These are phyloP conservation scores for Tetradesmus obliquus DNA, from an alignment of 139 green algal genomes.

Conservation along the genomic window DNA sequence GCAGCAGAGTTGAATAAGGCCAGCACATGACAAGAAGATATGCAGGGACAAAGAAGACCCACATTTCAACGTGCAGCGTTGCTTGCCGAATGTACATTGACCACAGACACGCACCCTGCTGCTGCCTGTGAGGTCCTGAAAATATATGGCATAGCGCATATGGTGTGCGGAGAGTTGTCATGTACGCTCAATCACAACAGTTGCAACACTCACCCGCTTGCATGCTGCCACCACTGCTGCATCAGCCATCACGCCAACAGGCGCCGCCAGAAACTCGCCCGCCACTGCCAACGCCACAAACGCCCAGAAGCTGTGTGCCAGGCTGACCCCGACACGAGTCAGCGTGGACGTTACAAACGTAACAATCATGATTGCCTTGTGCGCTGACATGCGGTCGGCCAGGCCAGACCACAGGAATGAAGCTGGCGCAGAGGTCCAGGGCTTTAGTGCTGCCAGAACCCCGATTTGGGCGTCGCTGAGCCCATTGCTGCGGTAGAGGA, in stretches of 20 bases:
- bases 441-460: conserved; percentile 50
- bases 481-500: conserved; percentile 59
- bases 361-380: conserved; percentile 55
- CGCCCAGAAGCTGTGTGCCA: conserved; percentile 30
- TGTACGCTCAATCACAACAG: no score
- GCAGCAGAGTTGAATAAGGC: not conserved
- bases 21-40: no score
- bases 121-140: no score
- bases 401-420: conserved; percentile 54
- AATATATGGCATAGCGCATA: no score
- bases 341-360: conserved; percentile 45
- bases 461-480: conserved; percentile 59
- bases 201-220: conserved; percentile 20
- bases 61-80: no score
- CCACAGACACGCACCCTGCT: no score
- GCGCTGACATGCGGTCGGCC: conserved; percentile 57
- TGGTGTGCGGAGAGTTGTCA: no score
- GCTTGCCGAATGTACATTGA: no score
- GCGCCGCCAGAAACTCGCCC: conserved; percentile 55
- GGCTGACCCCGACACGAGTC: conserved; percentile 19
- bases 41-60: no score
- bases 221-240: conserved; percentile 58
- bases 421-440: conserved; percentile 51
- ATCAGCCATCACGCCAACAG: conserved; percentile 63
- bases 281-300: conserved; percentile 48